Base-by-base conservation (phyloP, 306 rosid genomes). In the Vigna trinervia region DNA sequence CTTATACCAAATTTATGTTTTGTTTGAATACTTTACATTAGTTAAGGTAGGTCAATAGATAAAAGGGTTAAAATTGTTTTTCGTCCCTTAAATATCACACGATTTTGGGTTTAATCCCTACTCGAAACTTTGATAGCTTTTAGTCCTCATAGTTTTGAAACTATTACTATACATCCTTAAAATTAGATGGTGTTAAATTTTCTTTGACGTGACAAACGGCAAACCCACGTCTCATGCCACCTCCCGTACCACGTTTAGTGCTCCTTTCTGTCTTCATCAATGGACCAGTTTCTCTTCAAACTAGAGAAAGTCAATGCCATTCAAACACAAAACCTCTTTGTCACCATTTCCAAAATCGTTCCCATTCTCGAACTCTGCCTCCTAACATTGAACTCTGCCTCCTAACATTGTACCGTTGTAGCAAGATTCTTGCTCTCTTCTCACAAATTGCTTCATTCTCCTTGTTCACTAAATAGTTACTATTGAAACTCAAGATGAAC, bases 361-460 rank as follows among this genome's bases (percentile, higher is more conserved):
- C 97, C 94, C 78, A 50, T 82, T 38, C 23, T 81, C 1, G 94
- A 89, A 58, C 7, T 93, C 19, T 82, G 58, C 63, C 3, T 84
- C 86, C 92, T 92, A 71, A 90, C 85, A 84, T 95, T 95, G 87
- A n/a, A n/a, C n/a, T n/a, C n/a, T n/a, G n/a, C 70, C 77, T 85
- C 86, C 92, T 92, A 71, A 90, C 85, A 84, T 95, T 95, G 87
- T 85, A 82, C 81, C 85, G 86, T 50, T 85, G 91, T 63, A 88
- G 84, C 87, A 89, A 82, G 78, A 73, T 63, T 83, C 84, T 75
- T 80, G 89, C 73, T 53, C 84, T 86, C 76, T 73, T 86, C 67
- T 85, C 89, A 81, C 90, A 82, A 50, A 75, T 78, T 56, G 71
- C 72, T 67, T 62, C 84, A 73, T 75, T 82, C 73, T 79, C 85